Conservation (phyloP, 805 yeast genomes). For the Clavispora carvajalis region DNA sequence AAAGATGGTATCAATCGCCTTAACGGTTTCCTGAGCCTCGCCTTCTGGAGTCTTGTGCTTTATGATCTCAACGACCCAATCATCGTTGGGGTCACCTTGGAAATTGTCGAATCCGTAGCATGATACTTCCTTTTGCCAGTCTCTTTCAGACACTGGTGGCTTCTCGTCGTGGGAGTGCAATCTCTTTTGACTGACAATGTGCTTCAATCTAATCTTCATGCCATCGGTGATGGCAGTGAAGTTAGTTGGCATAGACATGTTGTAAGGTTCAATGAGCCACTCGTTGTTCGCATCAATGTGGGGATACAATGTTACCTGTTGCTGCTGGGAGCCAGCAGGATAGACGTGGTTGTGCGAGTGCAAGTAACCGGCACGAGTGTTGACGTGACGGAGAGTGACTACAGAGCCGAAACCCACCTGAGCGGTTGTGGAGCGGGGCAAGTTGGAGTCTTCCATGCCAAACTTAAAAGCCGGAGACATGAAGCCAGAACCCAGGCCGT, state of each 20-base stretch:
- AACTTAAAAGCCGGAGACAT: slow-evolving; percentile 70
- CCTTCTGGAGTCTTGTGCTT: slow-evolving; percentile 44
- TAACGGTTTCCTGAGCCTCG: slow-evolving; percentile 49
- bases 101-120: slow-evolving; percentile 75
- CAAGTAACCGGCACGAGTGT: slow-evolving; percentile 73
- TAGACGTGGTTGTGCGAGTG: slow-evolving; percentile 73
- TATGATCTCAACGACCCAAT: slow-evolving; percentile 71
- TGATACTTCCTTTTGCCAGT: slow-evolving; percentile 82
- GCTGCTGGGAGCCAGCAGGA: slow-evolving; percentile 79
- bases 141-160: slow-evolving; percentile 69
- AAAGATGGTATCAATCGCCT: slow-evolving; percentile 66
- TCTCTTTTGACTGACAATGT: slow-evolving; percentile 54
- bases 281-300: slow-evolving; percentile 71
- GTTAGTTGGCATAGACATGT: slow-evolving; percentile 50
- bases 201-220: slow-evolving; percentile 64
- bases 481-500: slow-evolving; percentile 69
- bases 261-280: slow-evolving; percentile 67
- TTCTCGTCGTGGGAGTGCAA: slow-evolving; percentile 81
- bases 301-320: slow-evolving; percentile 76
- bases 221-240: slow-evolving; percentile 65
- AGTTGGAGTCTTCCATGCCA: slow-evolving; percentile 51
- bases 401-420: slow-evolving; percentile 71
- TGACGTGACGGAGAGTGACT: slow-evolving; percentile 61
- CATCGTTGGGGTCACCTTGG: slow-evolving; percentile 80
- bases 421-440: slow-evolving; percentile 55